Evolutionary conservation across 192 early-diverging fungal genomes (phyloP).

Genomic region (Geosiphon pyriformis): DNA sequence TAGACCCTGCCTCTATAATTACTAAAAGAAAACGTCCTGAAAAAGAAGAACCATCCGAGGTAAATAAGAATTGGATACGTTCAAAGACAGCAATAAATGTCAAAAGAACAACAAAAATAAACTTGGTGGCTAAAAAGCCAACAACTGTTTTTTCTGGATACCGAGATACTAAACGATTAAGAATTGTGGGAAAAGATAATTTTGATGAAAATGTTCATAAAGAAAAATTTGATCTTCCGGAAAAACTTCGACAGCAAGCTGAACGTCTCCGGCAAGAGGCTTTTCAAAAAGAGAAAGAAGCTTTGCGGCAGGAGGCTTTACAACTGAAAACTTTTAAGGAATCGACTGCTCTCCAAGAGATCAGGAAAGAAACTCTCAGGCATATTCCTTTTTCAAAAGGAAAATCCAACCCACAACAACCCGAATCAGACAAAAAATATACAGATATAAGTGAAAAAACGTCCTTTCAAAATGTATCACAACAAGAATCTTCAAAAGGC

Average conservation of each 20-base stretch:
- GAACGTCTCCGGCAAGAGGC: background rate
- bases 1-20: background rate
- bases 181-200: background rate
- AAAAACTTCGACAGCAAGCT: background rate
- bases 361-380: background rate
- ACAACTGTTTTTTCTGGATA: too few species aligned
- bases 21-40: background rate
- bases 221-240: background rate
- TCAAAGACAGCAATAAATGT: background rate
- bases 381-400: too few species aligned
- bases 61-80: background rate
- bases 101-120: background rate
- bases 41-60: background rate
- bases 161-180: background rate
- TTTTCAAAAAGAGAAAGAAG: background rate
- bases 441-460: too few species aligned
- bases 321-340: background rate
- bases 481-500: background rate
- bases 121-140: too few species aligned
- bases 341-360: background rate
- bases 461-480: too few species aligned
- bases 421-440: too few species aligned
- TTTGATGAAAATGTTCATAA: background rate
- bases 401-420: too few species aligned
- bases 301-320: background rate